Conservation (phyloP, 352 stramenopile species). For the Pythium pyrilobum region DNA sequence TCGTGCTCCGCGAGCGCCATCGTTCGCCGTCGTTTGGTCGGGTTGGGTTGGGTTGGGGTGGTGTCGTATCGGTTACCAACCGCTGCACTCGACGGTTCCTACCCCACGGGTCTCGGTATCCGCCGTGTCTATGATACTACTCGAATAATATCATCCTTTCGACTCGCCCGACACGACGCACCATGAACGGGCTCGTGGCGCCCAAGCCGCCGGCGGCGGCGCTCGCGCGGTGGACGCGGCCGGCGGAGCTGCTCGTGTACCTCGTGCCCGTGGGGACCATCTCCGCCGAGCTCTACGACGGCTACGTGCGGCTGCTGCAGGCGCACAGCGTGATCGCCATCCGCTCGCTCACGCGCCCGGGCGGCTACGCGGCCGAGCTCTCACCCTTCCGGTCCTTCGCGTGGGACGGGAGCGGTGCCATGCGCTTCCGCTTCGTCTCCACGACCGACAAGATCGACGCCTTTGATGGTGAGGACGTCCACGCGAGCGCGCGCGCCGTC, state of each 20-base stretch:
- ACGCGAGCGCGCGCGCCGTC: conserved; percentile 63
- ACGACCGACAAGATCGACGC: conserved; percentile 47
- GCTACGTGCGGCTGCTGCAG: conserved; percentile 59
- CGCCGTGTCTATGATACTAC: too few relatives aligned
- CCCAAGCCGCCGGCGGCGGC: conserved; percentile 21
- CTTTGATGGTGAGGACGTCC: conserved; percentile 68
- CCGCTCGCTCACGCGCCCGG: conserved; percentile 59
- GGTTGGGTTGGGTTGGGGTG: conserved; percentile 1
- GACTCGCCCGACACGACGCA: too few relatives aligned
- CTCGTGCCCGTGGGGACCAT: conserved; percentile 71
- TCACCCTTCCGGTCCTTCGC: conserved; percentile 74
- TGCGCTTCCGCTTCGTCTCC: conserved; percentile 75
- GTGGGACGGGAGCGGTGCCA: conserved; percentile 45
- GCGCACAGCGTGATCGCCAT: conserved; percentile 50
- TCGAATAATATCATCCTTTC: not conserved
- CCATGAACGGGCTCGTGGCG: conserved; percentile 32
- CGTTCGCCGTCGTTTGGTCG: conserved; percentile 1
- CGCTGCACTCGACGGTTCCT: too few relatives aligned
- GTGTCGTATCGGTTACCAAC: too few relatives aligned
- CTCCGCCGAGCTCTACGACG: conserved; percentile 45
- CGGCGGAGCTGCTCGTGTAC: conserved; percentile 77
- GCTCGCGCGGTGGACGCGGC: conserved; percentile 50
- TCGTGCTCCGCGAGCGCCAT: not conserved
- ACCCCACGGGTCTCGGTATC: too few relatives aligned
- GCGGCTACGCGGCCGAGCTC: conserved; percentile 72